A percentile compares a stretch with the other conserved stretches of the same genome.
These are phyloP conservation scores for Obelidium mucronatum DNA, from an alignment of 192 early-diverging fungal species.

Conservation along the genomic window DNA sequence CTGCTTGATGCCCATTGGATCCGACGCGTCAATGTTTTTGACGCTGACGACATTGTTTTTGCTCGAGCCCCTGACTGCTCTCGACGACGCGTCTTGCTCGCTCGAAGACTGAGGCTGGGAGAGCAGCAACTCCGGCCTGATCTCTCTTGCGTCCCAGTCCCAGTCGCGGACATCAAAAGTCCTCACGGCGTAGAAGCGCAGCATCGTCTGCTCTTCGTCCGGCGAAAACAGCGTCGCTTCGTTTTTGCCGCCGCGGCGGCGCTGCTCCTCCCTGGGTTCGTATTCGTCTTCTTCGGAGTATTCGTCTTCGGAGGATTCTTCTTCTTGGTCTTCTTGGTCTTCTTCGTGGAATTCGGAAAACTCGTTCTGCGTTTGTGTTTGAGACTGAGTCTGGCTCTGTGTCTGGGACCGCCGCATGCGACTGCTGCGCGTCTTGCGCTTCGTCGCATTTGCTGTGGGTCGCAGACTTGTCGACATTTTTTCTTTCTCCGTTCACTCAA, in stretches of 20 bases:
- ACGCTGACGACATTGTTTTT: slow-evolving; percentile 13
- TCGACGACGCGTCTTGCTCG: not conserved
- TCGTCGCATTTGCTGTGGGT: no score
- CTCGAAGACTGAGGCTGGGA: not conserved
- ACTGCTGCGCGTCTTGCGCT: no score
- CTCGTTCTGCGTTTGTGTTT: no score
- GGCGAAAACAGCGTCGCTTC: slow-evolving; percentile 10
- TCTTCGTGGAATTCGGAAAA: not conserved
- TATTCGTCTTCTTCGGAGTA: not conserved
- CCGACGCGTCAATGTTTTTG: slow-evolving; percentile 44
- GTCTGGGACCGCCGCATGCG: no score
- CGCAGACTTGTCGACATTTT: no score
- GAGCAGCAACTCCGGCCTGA: slow-evolving; percentile 16
- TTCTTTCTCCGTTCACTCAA: no score
- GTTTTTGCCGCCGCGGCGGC: not conserved
- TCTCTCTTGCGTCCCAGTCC: slow-evolving; percentile 19
- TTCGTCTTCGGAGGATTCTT: not conserved
- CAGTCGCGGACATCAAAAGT: slow-evolving; percentile 49
- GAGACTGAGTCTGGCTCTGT: no score
- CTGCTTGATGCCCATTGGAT: slow-evolving; percentile 55
- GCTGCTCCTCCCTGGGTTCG: not conserved
- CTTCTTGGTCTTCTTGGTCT: not conserved
- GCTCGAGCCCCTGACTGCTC: not conserved
- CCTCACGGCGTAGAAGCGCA: slow-evolving; percentile 52
- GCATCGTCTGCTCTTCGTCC: slow-evolving; percentile 34